Base-by-base conservation (phyloP, 371 early-diverging fungal species). In the Dentiscutata heterogama region DNA sequence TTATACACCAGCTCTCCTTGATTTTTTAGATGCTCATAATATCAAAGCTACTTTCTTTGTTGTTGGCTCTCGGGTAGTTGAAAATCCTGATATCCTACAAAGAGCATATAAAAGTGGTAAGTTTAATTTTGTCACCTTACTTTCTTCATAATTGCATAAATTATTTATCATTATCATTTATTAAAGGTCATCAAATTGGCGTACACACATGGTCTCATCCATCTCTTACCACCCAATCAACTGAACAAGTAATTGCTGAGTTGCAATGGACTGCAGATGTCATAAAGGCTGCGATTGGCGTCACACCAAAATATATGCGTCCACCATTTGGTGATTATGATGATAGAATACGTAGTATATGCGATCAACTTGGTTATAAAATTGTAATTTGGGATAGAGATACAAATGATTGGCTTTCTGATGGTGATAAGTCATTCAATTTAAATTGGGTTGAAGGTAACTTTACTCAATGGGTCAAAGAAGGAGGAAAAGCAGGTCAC, bases 211-310 rank as follows among this genome's bases (percentile, higher is more conserved):
- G 91, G 91, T 90, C 93, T 29, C 95, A 95, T 76, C 87, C 85
- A 22, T 88, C 89, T 72, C 77, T 94, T 86, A 93, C 94, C 42
- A 88, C 91, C 1, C 84, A 90, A 50, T 83, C 92, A 46, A 93
- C 89, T 74, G 92, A 93, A 70, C 90, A 92, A 82, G 88, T 95
- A 60, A 89, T 94, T 60, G 93, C 93, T 71, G 94, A 95, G 84
- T 86, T 94, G 67, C 91, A 91, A 91, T 90, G 92, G 89, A 94
- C 94, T 16, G 93, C 90, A 83, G 82, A 86, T 67, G 91, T 90
- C 63, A 93, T 95, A 85, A 84, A 92, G 82, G 90, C 90, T 42
- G 88, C 91, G 51, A 92, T 89, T 46, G 93, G 93, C 35, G 78
- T 84, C n/a, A 85, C 84, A 7, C 86, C 89, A 31, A 84, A 86